Base-by-base conservation (phyloP, 805 yeast species). In the Cephaloascus albidus region DNA sequence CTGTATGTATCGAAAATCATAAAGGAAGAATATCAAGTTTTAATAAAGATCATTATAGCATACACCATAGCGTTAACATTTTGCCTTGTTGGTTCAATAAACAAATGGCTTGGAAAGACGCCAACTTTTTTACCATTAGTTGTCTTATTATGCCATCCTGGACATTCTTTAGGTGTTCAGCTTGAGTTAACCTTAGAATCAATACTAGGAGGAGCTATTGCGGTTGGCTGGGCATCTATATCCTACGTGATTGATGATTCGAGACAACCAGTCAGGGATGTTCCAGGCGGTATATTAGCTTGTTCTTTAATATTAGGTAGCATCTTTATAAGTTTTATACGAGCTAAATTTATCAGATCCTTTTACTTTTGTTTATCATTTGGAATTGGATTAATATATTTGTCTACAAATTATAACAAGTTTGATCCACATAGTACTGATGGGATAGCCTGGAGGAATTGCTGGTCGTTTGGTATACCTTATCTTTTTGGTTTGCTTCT, bases 221-320 rank as follows among this genome's bases (percentile, higher is more conserved):
- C 70, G 2, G 42, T 68, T 33, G 76, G 68, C 0, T 68, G 74
- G 71, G 57, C 70, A 2, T 50, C 70, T 0, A 41, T 71, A 19
- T 66, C 73, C 1, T 49, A 71, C 48, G 67, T 54, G 38, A 50
- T 72, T 1, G 60, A 75, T 3, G 56, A 58, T 0, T 57, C 65
- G 1, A 66, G 71, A 1, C 50, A 50, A n/a, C 63, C 68, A 2
- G 57, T 70, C 0, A 53, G 64, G 17, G 46, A 54, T 8, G 68
- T 68, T 30, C 71, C 61, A 44, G 76, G 76, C 32, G 76, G 74
- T 18, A 55, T 72, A 3, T 46, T 70, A 10, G 70, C 71, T 15
- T 54, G 62, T 1, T 68, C 74, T 33, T 42, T 70, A 18, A 46
- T 64, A 10, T 19, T 70, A 15, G 68, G 70, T 0, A 37, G 70